Conservation (phyloP, 2,329 filamentous ascomycete species). For the Colletotrichum sp. region DNA sequence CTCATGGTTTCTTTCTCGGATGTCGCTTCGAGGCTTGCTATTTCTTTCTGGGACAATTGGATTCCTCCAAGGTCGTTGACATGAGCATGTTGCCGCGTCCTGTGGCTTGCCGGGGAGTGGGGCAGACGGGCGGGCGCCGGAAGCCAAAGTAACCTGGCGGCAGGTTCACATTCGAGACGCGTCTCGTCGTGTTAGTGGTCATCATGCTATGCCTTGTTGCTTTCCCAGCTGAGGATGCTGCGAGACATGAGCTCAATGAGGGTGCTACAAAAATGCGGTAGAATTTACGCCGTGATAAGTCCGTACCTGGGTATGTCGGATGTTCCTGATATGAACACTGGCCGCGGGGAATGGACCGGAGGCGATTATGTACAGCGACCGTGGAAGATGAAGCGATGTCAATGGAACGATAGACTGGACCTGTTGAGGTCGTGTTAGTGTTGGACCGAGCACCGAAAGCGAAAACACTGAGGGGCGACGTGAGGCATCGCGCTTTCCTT, state of each 20-base stretch:
- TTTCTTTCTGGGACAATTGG: constrained; percentile 6
- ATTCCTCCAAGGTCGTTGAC: not conserved
- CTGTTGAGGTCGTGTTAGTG: not conserved
- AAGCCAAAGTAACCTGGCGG: not conserved
- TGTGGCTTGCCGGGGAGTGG: not conserved
- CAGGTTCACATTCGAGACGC: constrained; percentile 16
- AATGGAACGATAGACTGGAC: not conserved
- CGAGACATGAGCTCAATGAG: not conserved
- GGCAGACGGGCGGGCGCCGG: constrained; percentile 10
- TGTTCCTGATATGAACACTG: not conserved
- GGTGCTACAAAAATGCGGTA: not conserved
- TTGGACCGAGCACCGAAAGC: not conserved
- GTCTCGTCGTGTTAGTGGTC: constrained; percentile 11
- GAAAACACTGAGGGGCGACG: not conserved
- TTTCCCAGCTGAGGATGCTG: not conserved
- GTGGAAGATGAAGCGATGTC: not conserved
- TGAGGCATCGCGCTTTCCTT: not conserved
- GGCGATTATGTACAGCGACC: not conserved
- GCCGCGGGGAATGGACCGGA: not conserved
- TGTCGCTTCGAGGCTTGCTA: not conserved
- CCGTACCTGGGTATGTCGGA: not conserved
- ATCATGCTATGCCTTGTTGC: constrained; percentile 13
- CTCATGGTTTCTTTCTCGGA: not conserved
- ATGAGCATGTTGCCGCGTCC: not conserved
- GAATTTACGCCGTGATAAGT: not conserved